These are phyloP conservation scores for Cystofilobasidium ferigula DNA, from an alignment of 768 basidiomycete genomes.

Conservation along the genomic window DNA sequence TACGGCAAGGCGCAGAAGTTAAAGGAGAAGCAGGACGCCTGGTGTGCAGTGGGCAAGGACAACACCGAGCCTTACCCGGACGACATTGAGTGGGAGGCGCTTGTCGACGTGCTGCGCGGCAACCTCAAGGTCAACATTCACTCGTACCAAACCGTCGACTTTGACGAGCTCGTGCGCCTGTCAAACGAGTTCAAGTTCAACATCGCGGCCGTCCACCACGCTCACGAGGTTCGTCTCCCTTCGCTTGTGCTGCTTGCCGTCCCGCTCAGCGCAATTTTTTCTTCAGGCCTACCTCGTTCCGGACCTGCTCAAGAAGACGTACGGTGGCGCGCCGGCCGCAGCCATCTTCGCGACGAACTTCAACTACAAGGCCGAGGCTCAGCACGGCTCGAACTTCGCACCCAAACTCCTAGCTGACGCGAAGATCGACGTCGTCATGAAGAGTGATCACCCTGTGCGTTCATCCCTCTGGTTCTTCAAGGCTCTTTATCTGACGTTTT, in stretches of 20 bases:
- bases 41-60: constrained; percentile 46
- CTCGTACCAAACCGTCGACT: constrained; percentile 6
- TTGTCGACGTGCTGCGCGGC: constrained; percentile 62
- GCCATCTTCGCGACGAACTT: constrained; percentile 46
- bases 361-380: constrained; percentile 58
- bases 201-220: constrained; percentile 35
- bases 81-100: constrained; percentile 47
- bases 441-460: constrained; percentile 33
- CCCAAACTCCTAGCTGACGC: constrained; percentile 59
- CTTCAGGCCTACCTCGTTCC: constrained; percentile 75
- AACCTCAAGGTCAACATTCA: constrained; percentile 52
- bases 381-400: constrained; percentile 64
- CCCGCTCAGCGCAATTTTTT: constrained; percentile 42
- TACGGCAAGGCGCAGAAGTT: constrained; percentile 59
- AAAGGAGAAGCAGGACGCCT: constrained; percentile 57
- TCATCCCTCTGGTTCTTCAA: not conserved
- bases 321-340: constrained; percentile 59
- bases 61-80: constrained; percentile 50
- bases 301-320: constrained; percentile 58
- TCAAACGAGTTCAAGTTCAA: constrained; percentile 62
- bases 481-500: not conserved
- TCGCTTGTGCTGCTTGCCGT: not conserved
- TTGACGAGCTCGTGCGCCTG: constrained; percentile 45
- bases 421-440: constrained; percentile 61
- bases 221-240: constrained; percentile 6